Conservation (phyloP, 2,329 filamentous ascomycete genomes). For the Penicillium sp. region DNA sequence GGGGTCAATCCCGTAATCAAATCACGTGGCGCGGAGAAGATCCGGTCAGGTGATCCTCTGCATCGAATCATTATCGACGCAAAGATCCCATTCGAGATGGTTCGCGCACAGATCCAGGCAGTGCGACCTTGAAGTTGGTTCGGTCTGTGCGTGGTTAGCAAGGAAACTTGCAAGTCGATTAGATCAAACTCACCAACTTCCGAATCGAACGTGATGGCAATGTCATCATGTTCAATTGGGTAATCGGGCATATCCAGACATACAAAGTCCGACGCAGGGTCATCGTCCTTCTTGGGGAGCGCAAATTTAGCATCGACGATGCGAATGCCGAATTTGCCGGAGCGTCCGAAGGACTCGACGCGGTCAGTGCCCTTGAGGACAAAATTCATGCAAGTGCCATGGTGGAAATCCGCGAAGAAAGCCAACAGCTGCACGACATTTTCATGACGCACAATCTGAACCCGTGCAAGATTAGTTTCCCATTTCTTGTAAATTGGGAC, state of each 20-base stretch:
- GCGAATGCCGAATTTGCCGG: constrained; percentile 65
- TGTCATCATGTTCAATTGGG: constrained; percentile 87
- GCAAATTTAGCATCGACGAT: constrained; percentile 89
- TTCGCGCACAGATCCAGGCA: constrained; percentile 37
- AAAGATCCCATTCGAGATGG: constrained; percentile 40
- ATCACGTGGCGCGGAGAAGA: constrained; percentile 19
- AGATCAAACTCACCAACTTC: constrained; percentile 59
- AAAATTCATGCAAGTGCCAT: constrained; percentile 86
- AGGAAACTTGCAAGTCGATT: neutral
- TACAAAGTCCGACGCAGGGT: constrained; percentile 62
- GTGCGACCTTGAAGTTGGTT: constrained; percentile 33
- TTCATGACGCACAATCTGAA: constrained; percentile 74
- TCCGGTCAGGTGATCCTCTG: neutral
- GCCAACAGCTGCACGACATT: constrained; percentile 70
- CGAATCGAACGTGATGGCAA: constrained; percentile 75
- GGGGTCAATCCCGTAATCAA: constrained; percentile 11
- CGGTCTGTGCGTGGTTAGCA: constrained; percentile 27
- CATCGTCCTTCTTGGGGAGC: constrained; percentile 56
- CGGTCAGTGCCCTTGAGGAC: constrained; percentile 75
- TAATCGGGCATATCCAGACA: constrained; percentile 84
- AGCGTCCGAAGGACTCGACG: constrained; percentile 63
- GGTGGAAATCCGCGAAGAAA: constrained; percentile 82
- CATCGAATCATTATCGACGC: constrained; percentile 27
- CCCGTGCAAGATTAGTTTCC: constrained; percentile 72
- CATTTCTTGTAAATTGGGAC: constrained; percentile 92